Percentiles rank a stretch among this genome's conserved stretches.
Conservation (phyloP, 2,329 filamentous ascomycete species). For the Talaromyces rugulosus region DNA sequence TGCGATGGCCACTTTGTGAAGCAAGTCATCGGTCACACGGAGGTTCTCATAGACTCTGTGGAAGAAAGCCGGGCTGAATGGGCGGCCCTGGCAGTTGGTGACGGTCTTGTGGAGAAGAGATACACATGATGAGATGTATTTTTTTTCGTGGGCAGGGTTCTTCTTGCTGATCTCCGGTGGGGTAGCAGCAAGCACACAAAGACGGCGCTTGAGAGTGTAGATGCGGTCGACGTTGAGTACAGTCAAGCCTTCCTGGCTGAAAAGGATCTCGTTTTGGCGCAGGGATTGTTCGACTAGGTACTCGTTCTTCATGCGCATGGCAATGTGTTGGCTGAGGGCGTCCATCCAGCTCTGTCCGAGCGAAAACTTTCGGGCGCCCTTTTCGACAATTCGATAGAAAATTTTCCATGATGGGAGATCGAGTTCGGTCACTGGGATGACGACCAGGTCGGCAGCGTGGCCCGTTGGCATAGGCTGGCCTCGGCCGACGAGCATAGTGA, state of each 20-base stretch:
- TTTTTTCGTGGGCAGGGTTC: conserved; percentile 19
- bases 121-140: conserved; percentile 37
- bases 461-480: conserved; percentile 37
- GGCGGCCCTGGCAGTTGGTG: conserved; percentile 36
- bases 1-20: conserved; percentile 31
- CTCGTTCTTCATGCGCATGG: conserved; percentile 33
- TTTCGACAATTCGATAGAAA: conserved; percentile 31
- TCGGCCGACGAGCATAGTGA: conserved; percentile 38
- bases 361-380: conserved; percentile 34
- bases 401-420: conserved; percentile 27
- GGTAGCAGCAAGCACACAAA: conserved; percentile 33
- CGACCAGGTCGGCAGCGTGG: conserved; percentile 33
- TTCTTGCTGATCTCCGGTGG: conserved; percentile 14
- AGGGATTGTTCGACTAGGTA: conserved; percentile 41
- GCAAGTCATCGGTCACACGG: conserved; percentile 32
- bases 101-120: conserved; percentile 38
- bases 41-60: conserved; percentile 41
- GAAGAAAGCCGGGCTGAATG: conserved; percentile 42
- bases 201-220: conserved; percentile 41
- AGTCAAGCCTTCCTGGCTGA: conserved; percentile 41
- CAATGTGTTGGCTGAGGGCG: conserved; percentile 21
- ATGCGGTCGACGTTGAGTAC: conserved; percentile 43
- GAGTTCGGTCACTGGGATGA: conserved; percentile 33
- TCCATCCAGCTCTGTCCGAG: conserved; percentile 37
- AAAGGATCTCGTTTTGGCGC: conserved; percentile 41